These are phyloP conservation scores for Peziza echinospora DNA, from an alignment of 495 filamentous ascomycete genomes.

Conservation along the genomic window DNA sequence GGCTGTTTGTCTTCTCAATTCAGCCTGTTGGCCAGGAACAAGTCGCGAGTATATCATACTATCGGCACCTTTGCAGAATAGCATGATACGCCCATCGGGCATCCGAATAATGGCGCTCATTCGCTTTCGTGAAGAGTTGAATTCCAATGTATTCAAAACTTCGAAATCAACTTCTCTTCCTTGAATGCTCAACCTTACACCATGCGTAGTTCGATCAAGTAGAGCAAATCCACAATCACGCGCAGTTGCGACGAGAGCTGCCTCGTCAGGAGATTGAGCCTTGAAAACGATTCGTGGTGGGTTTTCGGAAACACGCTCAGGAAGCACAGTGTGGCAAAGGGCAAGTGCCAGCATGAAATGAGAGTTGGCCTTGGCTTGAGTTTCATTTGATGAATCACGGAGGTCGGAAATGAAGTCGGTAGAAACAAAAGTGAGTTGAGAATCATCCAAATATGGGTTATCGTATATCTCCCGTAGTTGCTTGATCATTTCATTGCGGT, in stretches of 20 bases:
- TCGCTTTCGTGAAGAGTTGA: conserved; percentile 88
- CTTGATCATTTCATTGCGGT: conserved; percentile 47
- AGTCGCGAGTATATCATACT: conserved; percentile 92
- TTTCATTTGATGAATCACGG: conserved; percentile 47
- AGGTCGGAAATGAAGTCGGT: conserved; percentile 73
- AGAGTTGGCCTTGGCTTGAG: conserved; percentile 54
- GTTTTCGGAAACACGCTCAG: conserved; percentile 70
- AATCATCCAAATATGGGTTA: conserved; percentile 79
- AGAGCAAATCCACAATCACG: conserved; percentile 94
- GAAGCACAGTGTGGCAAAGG: conserved; percentile 88
- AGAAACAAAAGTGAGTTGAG: conserved; percentile 78
- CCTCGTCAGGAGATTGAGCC: conserved; percentile 94
- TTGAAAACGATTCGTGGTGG: conserved; percentile 85
- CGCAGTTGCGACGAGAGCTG: conserved; percentile 81
- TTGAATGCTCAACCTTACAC: conserved; percentile 66
- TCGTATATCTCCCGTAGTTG: conserved; percentile 54
- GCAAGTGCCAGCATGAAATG: conserved; percentile 92
- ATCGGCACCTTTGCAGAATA: conserved; percentile 97
- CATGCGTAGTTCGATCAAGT: conserved; percentile 53
- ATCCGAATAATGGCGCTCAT: conserved; percentile 97
- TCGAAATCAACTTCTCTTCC: conserved; percentile 66
- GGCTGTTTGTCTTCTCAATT: conserved; percentile 62
- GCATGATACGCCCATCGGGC: conserved; percentile 76
- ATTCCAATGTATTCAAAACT: conserved; percentile 88
- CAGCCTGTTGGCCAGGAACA: conserved; percentile 60